Evolutionary conservation across 2,329 filamentous ascomycete species (phyloP), one percentile per base, ranked within the genome.

Genomic region (Nothophaeocryptopus gaeumannii): DNA sequence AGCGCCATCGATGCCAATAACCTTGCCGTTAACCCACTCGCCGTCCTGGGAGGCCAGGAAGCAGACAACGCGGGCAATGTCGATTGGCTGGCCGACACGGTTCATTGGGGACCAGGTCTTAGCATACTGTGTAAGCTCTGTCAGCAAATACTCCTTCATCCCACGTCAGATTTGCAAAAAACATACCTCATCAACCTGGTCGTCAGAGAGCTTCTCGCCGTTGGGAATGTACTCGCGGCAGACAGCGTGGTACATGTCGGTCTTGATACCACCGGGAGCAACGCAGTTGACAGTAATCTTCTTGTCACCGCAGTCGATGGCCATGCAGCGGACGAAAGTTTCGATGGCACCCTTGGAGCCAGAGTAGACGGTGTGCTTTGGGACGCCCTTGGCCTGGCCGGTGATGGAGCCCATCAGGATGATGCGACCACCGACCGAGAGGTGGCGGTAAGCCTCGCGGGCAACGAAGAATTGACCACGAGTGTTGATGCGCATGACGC

Each of bases 21-120:
- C 72, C 71, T 78, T 78, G 64, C 75, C 75, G 64, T 78, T 78
- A 53, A 78, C 71, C 77, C 65, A 77, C 63, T 84, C 73, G 66
- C 80, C 67, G 68, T 83, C 70, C 72, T 84, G 70, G 66, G 78
- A 68, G 60, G 81, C 66, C 68, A 84, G 60, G 75, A 80, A 73
- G 71, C 78, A 81, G 49, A 84, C 82, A 13, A 84, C 81, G 54
- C 82, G 79, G 55, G 83, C 83, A 66, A 86, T 81, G 65, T 86
- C 83, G 63, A 84, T 79, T 50, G 83, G 83, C 56, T 85, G 80
- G 58, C 83, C 83, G 51, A 85, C 82, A 63, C 83, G 80, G 71
- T 78, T 76, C 59, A 83, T 74, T 33, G 83, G 82, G 13, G 80
- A 84, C 81, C 82, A 84, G 53, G 77, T 81, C 54, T 77, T 74